Conservation (phyloP, 1,139 yeast species). For the Yamadazyma friedrichii region DNA sequence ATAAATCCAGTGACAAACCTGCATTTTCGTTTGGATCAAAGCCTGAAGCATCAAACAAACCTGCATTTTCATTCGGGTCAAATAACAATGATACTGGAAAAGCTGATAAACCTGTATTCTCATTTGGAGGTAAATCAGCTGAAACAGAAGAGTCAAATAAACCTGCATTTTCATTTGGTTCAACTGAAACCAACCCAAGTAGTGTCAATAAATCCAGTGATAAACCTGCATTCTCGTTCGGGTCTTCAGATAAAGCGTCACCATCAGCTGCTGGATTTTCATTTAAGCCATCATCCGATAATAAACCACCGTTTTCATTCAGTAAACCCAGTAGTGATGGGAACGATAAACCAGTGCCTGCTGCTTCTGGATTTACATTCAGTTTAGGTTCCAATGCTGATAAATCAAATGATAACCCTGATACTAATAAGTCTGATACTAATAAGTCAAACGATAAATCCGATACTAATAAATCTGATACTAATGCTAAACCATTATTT, state of each 20-base stretch:
- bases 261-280: constrained; percentile 10
- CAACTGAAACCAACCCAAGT: constrained; percentile 11
- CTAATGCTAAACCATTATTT: constrained; percentile 12
- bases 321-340: neutral
- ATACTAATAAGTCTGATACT: constrained; percentile 6
- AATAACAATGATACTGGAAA: neutral
- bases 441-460: constrained; percentile 6
- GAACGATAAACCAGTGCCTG: no score
- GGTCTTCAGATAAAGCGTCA: constrained; percentile 4
- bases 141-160: constrained; percentile 13
- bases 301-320: constrained; percentile 14
- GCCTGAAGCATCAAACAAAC: constrained; percentile 2
- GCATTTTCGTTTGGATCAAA: constrained; percentile 6
- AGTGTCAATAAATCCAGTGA: constrained; percentile 2
- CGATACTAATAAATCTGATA: constrained; percentile 6
- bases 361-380: constrained; percentile 13
- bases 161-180: constrained; percentile 23
- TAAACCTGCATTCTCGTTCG: constrained; percentile 24
- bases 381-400: constrained; percentile 1
- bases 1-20: constrained; percentile 6
- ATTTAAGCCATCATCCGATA: constrained; percentile 14
- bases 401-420: neutral
- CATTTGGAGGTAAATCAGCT: constrained; percentile 16
- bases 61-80: constrained; percentile 15
- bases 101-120: constrained; percentile 17